A percentile compares a stretch with the other conserved stretches of the same genome.
These are phyloP conservation scores for Sclerotinia nivalis DNA, from an alignment of 2,329 filamentous ascomycete species.

Conservation along the genomic window DNA sequence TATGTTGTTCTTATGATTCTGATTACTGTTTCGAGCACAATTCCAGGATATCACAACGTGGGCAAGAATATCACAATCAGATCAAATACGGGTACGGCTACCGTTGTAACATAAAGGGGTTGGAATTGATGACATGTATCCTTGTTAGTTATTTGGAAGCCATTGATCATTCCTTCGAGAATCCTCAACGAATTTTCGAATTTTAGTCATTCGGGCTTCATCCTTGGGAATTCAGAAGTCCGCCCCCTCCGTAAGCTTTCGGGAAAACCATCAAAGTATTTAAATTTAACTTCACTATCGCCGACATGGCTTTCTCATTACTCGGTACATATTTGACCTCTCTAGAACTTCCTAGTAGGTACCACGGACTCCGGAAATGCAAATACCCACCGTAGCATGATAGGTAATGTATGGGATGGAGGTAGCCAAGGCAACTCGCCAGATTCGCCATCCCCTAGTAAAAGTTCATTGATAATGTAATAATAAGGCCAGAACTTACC, in stretches of 20 bases:
- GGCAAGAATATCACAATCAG: background rate
- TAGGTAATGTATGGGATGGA: background rate
- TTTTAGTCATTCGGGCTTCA: background rate
- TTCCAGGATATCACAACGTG: background rate
- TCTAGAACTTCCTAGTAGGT: background rate
- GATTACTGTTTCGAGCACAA: slow-evolving; percentile 1
- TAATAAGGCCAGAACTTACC: background rate
- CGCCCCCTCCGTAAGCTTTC: background rate
- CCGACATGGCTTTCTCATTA: background rate
- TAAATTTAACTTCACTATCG: slow-evolving; percentile 1
- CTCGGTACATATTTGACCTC: background rate
- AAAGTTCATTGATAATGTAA: background rate
- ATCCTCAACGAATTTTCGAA: background rate
- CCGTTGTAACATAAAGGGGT: background rate
- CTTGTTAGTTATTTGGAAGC: background rate
- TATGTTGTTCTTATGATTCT: background rate
- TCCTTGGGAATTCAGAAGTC: background rate
- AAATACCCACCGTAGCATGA: background rate
- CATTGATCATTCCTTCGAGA: background rate
- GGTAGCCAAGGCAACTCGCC: background rate
- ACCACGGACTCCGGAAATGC: background rate
- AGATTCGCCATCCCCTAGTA: background rate
- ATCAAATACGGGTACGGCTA: background rate
- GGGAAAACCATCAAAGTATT: background rate
- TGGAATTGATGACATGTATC: background rate